Conservation (phyloP, 192 early-diverging fungal species). For the Linderina pennispora region DNA sequence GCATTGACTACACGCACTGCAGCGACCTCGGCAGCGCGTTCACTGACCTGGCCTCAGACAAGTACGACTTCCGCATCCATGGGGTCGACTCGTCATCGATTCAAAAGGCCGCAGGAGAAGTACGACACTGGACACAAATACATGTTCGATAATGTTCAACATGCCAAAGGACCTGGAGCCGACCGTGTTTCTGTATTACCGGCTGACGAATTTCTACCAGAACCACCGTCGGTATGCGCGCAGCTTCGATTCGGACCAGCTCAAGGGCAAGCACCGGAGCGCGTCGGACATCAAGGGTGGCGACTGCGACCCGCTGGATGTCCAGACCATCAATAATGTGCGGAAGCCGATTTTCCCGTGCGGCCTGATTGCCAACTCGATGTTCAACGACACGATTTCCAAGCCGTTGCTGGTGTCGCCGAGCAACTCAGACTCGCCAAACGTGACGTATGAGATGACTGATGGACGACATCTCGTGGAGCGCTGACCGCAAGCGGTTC, state of each 20-base stretch:
- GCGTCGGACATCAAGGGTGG: constrained; percentile 36
- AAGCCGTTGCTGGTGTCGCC: constrained; percentile 52
- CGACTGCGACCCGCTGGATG: constrained; percentile 57
- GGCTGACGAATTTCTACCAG: constrained; percentile 98
- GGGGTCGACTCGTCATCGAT: constrained; percentile 27
- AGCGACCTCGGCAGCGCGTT: constrained; percentile 18
- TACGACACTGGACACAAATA: constrained; percentile 41
- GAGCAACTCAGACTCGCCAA: constrained; percentile 19
- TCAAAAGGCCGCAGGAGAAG: constrained; percentile 36
- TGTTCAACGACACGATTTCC: constrained; percentile 82
- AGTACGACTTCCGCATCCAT: constrained; percentile 38
- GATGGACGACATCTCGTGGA: constrained; percentile 84
- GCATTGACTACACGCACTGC: constrained; percentile 95
- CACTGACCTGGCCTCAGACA: background rate
- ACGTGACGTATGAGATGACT: constrained; percentile 51
- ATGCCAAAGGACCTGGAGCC: constrained; percentile 60
- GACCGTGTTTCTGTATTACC: constrained; percentile 91
- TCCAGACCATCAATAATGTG: constrained; percentile 3
- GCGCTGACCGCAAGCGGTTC: constrained; percentile 69
- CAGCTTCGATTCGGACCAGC: constrained; percentile 76
- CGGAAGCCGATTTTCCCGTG: constrained; percentile 81
- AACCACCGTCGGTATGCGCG: constrained; percentile 97
- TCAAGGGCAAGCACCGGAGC: constrained; percentile 57
- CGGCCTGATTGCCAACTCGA: constrained; percentile 95
- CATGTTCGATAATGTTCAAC: constrained; percentile 70